phyloP scores from a whole-genome alignment of 768 basidiomycete species.

The Nidula microcarpa region DNA sequence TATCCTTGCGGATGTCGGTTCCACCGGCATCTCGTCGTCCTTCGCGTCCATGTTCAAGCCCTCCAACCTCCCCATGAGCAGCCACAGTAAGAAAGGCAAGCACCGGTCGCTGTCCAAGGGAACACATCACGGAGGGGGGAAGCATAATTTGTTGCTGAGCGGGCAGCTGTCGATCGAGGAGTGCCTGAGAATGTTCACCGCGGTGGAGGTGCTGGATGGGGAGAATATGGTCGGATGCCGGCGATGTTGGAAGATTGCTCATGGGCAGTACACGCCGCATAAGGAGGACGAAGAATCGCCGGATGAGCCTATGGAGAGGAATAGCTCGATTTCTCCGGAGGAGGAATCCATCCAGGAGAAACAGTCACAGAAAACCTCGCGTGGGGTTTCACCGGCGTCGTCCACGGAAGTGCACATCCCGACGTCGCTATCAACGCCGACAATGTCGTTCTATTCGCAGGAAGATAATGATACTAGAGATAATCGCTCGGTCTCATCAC shows the following conservation, averaged over 20 bases:
- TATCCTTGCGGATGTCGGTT: conserved; percentile 62
- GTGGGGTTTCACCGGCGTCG: neutral
- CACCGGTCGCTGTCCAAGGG: neutral
- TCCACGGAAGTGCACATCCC: conserved; percentile 22
- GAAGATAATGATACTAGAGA: conserved; percentile 16
- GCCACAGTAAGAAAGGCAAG: neutral
- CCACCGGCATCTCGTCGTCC: conserved; percentile 33
- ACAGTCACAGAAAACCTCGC: no score
- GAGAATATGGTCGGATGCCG: conserved; percentile 95
- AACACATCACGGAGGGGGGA: conserved; percentile 1
- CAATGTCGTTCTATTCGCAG: conserved; percentile 28
- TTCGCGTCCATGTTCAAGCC: conserved; percentile 46
- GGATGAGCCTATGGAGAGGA: conserved; percentile 26
- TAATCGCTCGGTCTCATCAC: conserved; percentile 34
- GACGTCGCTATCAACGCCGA: conserved; percentile 37
- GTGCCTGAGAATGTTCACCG: conserved; percentile 82
- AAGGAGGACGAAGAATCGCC: conserved; percentile 24
- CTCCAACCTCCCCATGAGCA: neutral
- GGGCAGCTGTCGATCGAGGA: conserved; percentile 65
- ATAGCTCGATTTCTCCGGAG: conserved; percentile 10
- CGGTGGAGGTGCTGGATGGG: conserved; percentile 90
- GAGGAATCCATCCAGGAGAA: no score
- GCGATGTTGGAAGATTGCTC: conserved; percentile 89
- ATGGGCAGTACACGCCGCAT: conserved; percentile 50
- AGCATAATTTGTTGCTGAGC: conserved; percentile 37